Evolutionary conservation across 345 rosid species (phyloP).

Genomic region (Aquilaria yunnanensis): DNA sequence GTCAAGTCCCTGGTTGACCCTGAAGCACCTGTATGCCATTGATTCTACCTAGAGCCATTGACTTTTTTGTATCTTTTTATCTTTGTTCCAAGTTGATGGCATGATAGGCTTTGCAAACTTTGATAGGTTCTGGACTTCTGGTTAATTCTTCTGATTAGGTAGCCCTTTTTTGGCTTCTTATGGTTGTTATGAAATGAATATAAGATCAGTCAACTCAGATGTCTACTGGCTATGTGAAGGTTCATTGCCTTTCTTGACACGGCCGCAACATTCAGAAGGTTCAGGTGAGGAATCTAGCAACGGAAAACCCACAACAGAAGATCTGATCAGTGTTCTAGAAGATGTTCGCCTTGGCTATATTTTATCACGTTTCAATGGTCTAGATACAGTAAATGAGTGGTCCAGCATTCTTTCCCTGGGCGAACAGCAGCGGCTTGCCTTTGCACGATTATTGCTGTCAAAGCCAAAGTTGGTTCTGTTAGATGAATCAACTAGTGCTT

Average conservation of each 20-base stretch:
- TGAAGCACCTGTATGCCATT: too few relatives aligned
- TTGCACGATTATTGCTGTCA: constrained; percentile 78
- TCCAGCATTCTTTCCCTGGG: constrained; percentile 96
- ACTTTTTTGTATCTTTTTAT: too few relatives aligned
- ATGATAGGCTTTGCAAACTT: too few relatives aligned
- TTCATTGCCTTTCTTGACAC: constrained; percentile 39
- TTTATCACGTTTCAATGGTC: constrained; percentile 56
- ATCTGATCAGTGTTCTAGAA: constrained; percentile 52
- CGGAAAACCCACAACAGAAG: constrained; percentile 69
- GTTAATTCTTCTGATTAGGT: neutral
- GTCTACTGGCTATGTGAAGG: constrained; percentile 23
- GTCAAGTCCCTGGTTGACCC: too few relatives aligned
- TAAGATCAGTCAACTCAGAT: too few relatives aligned
- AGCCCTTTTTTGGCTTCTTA: neutral
- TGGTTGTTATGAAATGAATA: neutral
- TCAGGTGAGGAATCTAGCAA: constrained; percentile 24
- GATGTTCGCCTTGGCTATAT: constrained; percentile 70
- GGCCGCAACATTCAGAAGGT: constrained; percentile 17
- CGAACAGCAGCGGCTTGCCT: constrained; percentile 94
- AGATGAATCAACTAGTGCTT: constrained; percentile 94
- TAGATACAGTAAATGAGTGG: constrained; percentile 77
- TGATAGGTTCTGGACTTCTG: neutral
- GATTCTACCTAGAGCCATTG: too few relatives aligned
- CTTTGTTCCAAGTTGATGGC: too few relatives aligned
- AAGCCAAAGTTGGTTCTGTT: constrained; percentile 75